Base-by-base conservation (phyloP, 306 rosid genomes). In the Benincasa hispida region DNA sequence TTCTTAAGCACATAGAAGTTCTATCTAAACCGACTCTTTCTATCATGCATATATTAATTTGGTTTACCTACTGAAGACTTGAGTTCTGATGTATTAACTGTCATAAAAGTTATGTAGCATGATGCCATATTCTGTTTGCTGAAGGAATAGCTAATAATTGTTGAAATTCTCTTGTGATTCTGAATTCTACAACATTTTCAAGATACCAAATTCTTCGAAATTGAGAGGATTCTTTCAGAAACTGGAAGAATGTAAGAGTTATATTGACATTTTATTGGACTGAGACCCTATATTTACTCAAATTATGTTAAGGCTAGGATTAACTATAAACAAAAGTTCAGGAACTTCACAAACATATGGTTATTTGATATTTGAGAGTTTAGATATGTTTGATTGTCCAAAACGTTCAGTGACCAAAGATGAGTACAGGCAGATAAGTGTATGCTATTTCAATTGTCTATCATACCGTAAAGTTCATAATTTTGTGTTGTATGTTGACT, bases 141-240 rank as follows among this genome's bases (percentile, higher is more conserved):
- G 61, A 56, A 56, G 28, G 61, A 56, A 56, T 56, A 19, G 14
- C 2, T 21, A n/a, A n/a, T n/a, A 56, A 13, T 10, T 14, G 45
- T 32, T 62, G 24, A 63, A 34, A 39, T 39, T 67, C 32, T 35
- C 74, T 5, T 4, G 0, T 22, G 54, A 24, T 35, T 68, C 35
- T 41, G 35, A 22, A 42, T n/a, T 42, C 56, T 25, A 15, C 75
- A 14, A 24, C 21, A 11, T 47, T 45, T 69, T 12, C 56, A 1
- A 32, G 15, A 63, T 9, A 69, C 10, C 24, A 24, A 3, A 25
- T 70, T 25, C 56, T 69, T 68, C 27, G 96, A 91, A 85, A 89
- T 93, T 28, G 97, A 90, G 69, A 87, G 92, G 86, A 83, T 90
- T 82, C 50, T 90, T 50, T 79, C 89, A 72, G 96, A 88, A 53